phyloP scores from a whole-genome alignment of 1,284 basidiomycete species.

The Vanrija pseudolonga region DNA sequence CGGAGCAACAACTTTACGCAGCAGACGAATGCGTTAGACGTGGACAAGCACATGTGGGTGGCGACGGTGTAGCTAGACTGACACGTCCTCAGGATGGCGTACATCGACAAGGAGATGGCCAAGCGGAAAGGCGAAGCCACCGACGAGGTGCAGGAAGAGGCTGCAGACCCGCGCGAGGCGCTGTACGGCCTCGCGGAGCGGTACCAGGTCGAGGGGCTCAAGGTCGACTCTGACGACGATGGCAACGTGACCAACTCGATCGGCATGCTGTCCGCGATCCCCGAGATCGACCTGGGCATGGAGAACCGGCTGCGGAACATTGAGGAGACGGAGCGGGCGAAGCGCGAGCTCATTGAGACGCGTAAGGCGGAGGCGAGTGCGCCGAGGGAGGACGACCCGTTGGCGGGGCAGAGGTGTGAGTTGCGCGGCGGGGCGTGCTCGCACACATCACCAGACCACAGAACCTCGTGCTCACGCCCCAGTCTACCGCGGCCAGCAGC shows the following conservation, averaged over 20 bases:
- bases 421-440: slow-evolving; percentile 15
- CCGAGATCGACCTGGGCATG: slow-evolving; percentile 96
- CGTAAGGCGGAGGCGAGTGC: slow-evolving; percentile 53
- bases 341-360: slow-evolving; percentile 73
- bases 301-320: slow-evolving; percentile 93
- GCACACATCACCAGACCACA: too few species aligned
- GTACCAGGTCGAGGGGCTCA: slow-evolving; percentile 47
- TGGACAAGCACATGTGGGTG: slow-evolving; percentile 93
- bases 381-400: slow-evolving; percentile 58
- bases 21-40: slow-evolving; percentile 91
- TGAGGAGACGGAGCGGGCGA: slow-evolving; percentile 93
- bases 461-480: neutral
- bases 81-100: slow-evolving; percentile 73
- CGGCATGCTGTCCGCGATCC: slow-evolving; percentile 92
- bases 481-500: slow-evolving; percentile 76
- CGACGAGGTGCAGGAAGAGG: slow-evolving; percentile 51
- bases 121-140: slow-evolving; percentile 61
- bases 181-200: slow-evolving; percentile 74
- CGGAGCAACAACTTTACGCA: slow-evolving; percentile 91
- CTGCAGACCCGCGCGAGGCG: slow-evolving; percentile 64
- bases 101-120: slow-evolving; percentile 89
- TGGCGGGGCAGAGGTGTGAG: slow-evolving; percentile 79
- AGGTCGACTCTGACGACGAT: slow-evolving; percentile 58
- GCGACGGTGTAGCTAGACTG: neutral
- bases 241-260: slow-evolving; percentile 88